A percentile compares a stretch with the other conserved stretches of the same genome.
Conservation (phyloP, 768 basidiomycete genomes). For the Xanthoconium stramineum region DNA sequence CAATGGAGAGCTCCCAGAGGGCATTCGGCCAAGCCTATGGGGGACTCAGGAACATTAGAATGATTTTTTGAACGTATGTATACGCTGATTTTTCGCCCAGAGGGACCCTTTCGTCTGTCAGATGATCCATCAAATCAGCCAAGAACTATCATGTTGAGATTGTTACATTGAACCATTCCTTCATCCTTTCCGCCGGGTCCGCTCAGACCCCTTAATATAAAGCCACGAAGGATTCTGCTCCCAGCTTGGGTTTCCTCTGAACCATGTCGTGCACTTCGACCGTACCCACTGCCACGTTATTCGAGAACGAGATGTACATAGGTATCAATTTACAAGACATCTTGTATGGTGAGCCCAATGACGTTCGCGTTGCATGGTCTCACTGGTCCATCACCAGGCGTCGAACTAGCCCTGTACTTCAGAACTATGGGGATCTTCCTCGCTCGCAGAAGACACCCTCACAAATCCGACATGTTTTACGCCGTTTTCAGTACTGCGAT, state of each 20-base stretch:
- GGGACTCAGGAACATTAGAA: background rate
- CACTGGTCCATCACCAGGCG: slow-evolving; percentile 1
- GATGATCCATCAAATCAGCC: background rate
- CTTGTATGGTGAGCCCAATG: slow-evolving; percentile 9
- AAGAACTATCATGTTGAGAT: background rate
- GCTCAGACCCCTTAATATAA: background rate
- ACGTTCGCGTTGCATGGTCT: background rate
- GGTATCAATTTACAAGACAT: slow-evolving; percentile 14
- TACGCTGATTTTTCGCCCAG: background rate
- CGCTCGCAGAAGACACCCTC: background rate
- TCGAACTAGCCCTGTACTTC: slow-evolving; percentile 17
- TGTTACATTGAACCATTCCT: background rate
- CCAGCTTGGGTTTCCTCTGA: background rate
- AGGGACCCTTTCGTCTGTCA: background rate
- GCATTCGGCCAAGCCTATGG: background rate
- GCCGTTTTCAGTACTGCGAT: slow-evolving; percentile 15
- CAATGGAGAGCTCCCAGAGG: background rate
- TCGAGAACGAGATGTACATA: slow-evolving; percentile 11
- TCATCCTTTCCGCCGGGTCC: background rate
- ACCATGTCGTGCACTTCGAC: background rate
- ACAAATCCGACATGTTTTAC: slow-evolving; percentile 10
- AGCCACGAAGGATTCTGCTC: background rate
- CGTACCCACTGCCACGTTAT: background rate
- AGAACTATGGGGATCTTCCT: slow-evolving; percentile 10
- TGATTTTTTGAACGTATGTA: background rate